A percentile compares a stretch with the other conserved stretches of the same genome.
Conservation (phyloP, 805 yeast species). For the Wickerhamomyces queroliae region DNA sequence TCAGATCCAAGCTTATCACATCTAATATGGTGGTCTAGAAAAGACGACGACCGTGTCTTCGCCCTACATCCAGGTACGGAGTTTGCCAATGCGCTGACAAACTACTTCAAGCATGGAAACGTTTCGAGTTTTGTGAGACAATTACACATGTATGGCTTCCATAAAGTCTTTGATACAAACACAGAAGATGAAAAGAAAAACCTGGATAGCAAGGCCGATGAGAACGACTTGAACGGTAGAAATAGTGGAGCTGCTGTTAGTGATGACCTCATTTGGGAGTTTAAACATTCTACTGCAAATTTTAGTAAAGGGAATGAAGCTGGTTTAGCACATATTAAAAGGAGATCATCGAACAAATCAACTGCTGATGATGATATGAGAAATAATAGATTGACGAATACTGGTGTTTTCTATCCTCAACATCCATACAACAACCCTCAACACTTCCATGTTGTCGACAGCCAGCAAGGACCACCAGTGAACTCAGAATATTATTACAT, state of each 20-base stretch:
- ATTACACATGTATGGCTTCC: conserved; percentile 94
- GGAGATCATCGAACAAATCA: conserved; percentile 35
- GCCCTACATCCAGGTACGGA: conserved; percentile 61
- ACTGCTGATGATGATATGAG: conserved; percentile 12
- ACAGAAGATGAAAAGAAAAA: conserved; percentile 9
- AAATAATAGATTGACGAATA: not conserved
- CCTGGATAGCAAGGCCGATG: conserved; percentile 1
- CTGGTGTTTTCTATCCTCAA: not conserved
- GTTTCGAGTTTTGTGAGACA: conserved; percentile 92
- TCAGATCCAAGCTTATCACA: conserved; percentile 46
- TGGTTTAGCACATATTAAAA: conserved; percentile 56
- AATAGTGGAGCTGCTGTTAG: conserved; percentile 1
- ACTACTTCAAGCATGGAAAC: conserved; percentile 89
- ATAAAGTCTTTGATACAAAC: conserved; percentile 46
- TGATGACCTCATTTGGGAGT: conserved; percentile 59
- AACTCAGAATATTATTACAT: too few species aligned
- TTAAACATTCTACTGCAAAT: conserved; percentile 65
- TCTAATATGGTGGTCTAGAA: conserved; percentile 60
- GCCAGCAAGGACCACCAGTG: too few species aligned
- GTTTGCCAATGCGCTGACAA: conserved; percentile 54
- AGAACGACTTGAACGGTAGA: not conserved
- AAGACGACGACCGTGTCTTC: conserved; percentile 42
- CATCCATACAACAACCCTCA: not conserved
- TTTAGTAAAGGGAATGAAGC: conserved; percentile 72
- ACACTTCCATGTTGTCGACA: not conserved